Evolutionary conservation across 164 flowering plant genomes (phyloP), one percentile per base, ranked within the genome.

Genomic region (Piper betle): DNA sequence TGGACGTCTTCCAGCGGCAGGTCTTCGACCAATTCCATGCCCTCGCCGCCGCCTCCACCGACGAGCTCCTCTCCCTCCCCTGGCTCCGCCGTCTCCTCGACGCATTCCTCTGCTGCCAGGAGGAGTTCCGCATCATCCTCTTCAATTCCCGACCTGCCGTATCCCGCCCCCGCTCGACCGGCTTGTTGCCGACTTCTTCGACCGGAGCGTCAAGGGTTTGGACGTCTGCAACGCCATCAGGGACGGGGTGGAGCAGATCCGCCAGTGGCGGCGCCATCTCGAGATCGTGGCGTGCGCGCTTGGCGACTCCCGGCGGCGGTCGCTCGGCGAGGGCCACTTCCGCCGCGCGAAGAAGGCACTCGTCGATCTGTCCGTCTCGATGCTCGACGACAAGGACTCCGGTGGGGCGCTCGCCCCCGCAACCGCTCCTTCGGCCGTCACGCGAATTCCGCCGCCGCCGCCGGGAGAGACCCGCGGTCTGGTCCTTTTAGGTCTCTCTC

Each of bases 181-280:
- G 0, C 10, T 75, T 16, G 64, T 84, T 8, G 55, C 58, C 0
- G 97, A 91, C 0, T 91, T 67, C 62, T 85, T 77, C n/a, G 97
- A 91, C 40, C 65, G 94, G 59, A 78, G 81, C 63, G 87, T 88
- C 6, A 91, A 88, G 72, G 91, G 87, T 11, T 75, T 91, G 6
- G 97, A 91, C 65, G 84, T 91, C 37, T 91, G 97, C 63, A 91
- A 91, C 61, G 96, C 96, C 2, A 70, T 88, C 58, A 73, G 97
- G 0, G 96, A 91, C 20, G 97, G 96, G 40, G 75, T 91, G 54
- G 96, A 88, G 66, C 85, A 82, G 81, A 72, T 91, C 67, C 73
- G 90, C 39, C 90, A 82, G 64, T 91, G 97, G 97, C 71, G 79
- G 75, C 85, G 81, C 68, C 82, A 80, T 19, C 18, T 88, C 66